These are phyloP conservation scores for Penicillium sp. DNA, from an alignment of 2,329 filamentous ascomycete genomes.

Conservation along the genomic window DNA sequence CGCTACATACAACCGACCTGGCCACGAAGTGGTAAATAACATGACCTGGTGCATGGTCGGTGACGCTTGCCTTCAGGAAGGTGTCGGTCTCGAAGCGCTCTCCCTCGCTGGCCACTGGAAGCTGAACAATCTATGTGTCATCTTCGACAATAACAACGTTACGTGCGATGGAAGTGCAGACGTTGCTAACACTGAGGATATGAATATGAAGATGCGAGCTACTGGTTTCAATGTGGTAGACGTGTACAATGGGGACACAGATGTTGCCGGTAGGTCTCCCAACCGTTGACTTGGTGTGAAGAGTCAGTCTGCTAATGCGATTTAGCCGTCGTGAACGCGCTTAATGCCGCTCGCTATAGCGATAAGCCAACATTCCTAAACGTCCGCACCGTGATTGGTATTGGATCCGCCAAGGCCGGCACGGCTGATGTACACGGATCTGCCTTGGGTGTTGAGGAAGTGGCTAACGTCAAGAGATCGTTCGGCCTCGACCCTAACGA, in stretches of 20 bases:
- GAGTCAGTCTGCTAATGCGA: conserved; percentile 3
- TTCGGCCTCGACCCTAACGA: conserved; percentile 45
- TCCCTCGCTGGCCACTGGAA: conserved; percentile 47
- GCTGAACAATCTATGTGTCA: conserved; percentile 48
- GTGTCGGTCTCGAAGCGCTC: conserved; percentile 48
- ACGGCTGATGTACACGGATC: conserved; percentile 50
- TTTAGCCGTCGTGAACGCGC: conserved; percentile 6
- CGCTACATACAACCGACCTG: conserved; percentile 47
- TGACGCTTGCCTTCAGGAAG: conserved; percentile 51
- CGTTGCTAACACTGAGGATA: conserved; percentile 46
- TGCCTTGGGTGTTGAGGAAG: conserved; percentile 47
- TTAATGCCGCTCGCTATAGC: conserved; percentile 38
- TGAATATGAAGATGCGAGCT: conserved; percentile 51
- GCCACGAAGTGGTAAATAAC: conserved; percentile 43
- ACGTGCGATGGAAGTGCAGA: conserved; percentile 51
- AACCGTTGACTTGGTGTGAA: neutral
- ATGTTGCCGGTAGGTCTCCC: conserved; percentile 35
- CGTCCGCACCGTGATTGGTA: conserved; percentile 48
- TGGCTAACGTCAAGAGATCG: conserved; percentile 47
- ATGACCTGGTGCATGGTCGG: conserved; percentile 51
- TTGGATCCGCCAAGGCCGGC: conserved; percentile 40
- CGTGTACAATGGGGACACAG: conserved; percentile 45
- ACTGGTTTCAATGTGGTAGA: conserved; percentile 51
- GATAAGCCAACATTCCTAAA: conserved; percentile 52
- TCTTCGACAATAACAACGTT: conserved; percentile 53